Evolutionary conservation across 139 green algal genomes (phyloP).

Genomic region (Auxenochlorella pyrenoidosa): DNA sequence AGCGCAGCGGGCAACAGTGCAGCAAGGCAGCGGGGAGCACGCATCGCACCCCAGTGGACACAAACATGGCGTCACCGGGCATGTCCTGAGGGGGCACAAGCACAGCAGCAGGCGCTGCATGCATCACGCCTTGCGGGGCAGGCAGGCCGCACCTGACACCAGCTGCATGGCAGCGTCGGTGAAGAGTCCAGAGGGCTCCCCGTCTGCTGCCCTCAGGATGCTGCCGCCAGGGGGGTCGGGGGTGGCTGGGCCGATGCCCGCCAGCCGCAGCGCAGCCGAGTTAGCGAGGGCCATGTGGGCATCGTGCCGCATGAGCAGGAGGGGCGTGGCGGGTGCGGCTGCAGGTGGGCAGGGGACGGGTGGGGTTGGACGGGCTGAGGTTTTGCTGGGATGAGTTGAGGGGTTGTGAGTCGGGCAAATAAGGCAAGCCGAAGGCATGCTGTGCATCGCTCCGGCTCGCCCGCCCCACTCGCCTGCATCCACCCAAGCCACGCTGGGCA

Average conservation of each 20-base stretch:
- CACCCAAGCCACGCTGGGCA: slow-evolving; percentile 56
- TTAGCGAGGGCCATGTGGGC: slow-evolving; percentile 72
- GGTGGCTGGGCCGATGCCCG: slow-evolving; percentile 47
- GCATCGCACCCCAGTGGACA: too few relatives aligned
- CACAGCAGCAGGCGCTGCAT: background rate
- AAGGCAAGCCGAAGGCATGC: background rate
- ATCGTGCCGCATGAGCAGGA: slow-evolving; percentile 65
- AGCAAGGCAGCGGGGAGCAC: too few relatives aligned
- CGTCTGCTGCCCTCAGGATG: slow-evolving; percentile 35
- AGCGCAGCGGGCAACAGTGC: background rate
- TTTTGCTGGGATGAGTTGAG: background rate
- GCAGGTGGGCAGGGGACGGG: background rate
- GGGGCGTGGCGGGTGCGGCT: slow-evolving; percentile 22
- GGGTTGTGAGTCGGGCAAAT: too few relatives aligned
- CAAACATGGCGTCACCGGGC: too few relatives aligned
- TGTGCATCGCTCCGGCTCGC: background rate
- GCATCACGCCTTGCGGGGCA: too few relatives aligned
- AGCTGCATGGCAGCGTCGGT: slow-evolving; percentile 46
- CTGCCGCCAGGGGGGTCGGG: slow-evolving; percentile 41
- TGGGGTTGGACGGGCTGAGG: background rate
- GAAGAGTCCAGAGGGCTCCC: slow-evolving; percentile 53
- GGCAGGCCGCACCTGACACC: background rate
- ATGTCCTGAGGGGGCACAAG: background rate
- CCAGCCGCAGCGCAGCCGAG: slow-evolving; percentile 55
- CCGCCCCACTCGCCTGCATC: slow-evolving; percentile 25